Evolutionary conservation across 164 flowering plant species (phyloP).

Genomic region (Santalum album): DNA sequence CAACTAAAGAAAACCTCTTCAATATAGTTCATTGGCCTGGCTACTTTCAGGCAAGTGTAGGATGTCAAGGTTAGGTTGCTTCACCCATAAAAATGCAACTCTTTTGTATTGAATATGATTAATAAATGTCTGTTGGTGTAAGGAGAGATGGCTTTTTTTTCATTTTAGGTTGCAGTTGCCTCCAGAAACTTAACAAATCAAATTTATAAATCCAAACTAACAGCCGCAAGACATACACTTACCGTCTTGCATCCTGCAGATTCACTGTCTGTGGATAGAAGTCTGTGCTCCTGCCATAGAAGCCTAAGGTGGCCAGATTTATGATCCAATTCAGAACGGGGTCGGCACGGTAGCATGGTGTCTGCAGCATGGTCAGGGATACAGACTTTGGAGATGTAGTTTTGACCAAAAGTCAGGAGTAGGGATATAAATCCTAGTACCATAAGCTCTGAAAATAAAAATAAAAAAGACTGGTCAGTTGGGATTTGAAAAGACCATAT

Average conservation of each 20-base stretch:
- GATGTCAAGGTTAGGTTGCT: too few relatives aligned
- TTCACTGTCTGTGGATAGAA: conserved; percentile 21
- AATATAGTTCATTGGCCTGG: too few relatives aligned
- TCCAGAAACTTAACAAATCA: not conserved
- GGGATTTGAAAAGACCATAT: not conserved
- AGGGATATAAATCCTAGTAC: conserved; percentile 52
- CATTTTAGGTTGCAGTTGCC: too few relatives aligned
- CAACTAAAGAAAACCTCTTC: too few relatives aligned
- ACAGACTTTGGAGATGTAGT: conserved; percentile 31
- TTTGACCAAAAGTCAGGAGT: conserved; percentile 38
- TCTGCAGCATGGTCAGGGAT: conserved; percentile 24
- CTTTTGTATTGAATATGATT: too few relatives aligned
- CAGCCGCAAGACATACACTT: conserved; percentile 5
- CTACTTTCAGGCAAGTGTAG: too few relatives aligned
- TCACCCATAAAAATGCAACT: too few relatives aligned
- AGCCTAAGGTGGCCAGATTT: conserved; percentile 51
- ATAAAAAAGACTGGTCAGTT: not conserved
- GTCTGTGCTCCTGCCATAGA: conserved; percentile 44
- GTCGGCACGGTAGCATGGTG: conserved; percentile 64
- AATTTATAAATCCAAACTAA: not conserved
- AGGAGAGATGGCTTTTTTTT: too few relatives aligned
- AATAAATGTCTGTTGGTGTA: too few relatives aligned
- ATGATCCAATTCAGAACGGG: too few relatives aligned
- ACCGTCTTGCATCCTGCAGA: conserved; percentile 29
- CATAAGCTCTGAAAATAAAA: conserved; percentile 45